phyloP scores from a whole-genome alignment of 768 basidiomycete species.

The Lactifluus volemus region DNA sequence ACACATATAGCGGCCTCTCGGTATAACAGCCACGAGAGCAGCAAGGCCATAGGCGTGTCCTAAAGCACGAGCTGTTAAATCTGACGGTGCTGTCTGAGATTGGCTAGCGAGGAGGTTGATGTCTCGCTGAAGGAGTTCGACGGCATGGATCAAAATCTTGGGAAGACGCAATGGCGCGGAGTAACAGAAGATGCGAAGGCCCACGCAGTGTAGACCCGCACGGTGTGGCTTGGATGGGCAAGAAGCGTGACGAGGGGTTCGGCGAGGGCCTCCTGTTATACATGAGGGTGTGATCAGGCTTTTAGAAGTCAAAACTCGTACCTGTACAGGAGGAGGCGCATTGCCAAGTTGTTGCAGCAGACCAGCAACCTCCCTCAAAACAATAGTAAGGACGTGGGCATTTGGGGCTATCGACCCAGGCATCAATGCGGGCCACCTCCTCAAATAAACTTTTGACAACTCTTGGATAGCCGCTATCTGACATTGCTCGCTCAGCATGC shows the following conservation, averaged over 20 bases:
- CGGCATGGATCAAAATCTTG: slow-evolving; percentile 63
- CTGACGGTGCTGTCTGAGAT: slow-evolving; percentile 47
- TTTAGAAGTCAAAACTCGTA: slow-evolving; percentile 19
- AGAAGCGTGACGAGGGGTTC: slow-evolving; percentile 83
- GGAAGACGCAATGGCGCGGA: slow-evolving; percentile 82
- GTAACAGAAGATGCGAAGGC: slow-evolving; percentile 86
- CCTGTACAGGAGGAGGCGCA: slow-evolving; percentile 83
- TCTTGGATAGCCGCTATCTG: slow-evolving; percentile 90
- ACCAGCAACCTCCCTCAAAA: slow-evolving; percentile 76
- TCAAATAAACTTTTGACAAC: slow-evolving; percentile 70
- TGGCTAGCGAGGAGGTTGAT: slow-evolving; percentile 48
- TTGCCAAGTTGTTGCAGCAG: slow-evolving; percentile 86
- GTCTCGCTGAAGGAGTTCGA: slow-evolving; percentile 80
- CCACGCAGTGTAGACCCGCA: slow-evolving; percentile 84
- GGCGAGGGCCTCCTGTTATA: slow-evolving; percentile 56
- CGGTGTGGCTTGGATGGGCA: slow-evolving; percentile 77
- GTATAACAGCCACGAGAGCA: slow-evolving; percentile 77
- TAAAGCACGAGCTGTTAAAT: slow-evolving; percentile 61
- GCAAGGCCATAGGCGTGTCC: slow-evolving; percentile 90
- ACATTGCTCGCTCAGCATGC: slow-evolving; percentile 88
- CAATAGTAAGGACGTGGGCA: slow-evolving; percentile 60
- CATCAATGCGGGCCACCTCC: slow-evolving; percentile 90
- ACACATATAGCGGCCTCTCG: slow-evolving; percentile 88
- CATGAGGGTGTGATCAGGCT: not conserved
- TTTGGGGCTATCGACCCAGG: slow-evolving; percentile 70